Evolutionary conservation across 192 early-diverging fungal genomes (phyloP).

Genomic region (Gorgonomyces haynaldii): DNA sequence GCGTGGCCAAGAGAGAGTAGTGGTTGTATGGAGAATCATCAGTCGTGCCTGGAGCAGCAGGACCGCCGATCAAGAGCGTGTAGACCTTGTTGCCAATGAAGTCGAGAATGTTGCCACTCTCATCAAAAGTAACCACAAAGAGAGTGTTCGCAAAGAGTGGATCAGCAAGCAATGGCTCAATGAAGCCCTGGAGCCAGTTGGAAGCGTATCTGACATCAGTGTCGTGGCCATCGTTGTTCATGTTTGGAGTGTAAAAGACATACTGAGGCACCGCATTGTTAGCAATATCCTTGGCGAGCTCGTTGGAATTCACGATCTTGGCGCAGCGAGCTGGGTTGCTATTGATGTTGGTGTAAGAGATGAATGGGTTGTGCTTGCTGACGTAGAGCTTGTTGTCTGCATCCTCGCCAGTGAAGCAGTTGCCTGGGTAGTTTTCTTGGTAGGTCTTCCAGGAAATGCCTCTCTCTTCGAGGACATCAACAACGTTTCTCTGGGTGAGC

Average conservation of each 20-base stretch:
- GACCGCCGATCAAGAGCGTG: not conserved
- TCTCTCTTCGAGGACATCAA: constrained; percentile 44
- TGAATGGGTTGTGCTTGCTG: constrained; percentile 31
- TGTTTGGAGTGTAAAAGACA: constrained; percentile 44
- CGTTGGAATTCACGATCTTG: constrained; percentile 40
- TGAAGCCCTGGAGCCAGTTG: constrained; percentile 39
- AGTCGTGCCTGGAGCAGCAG: not conserved
- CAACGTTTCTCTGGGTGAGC: constrained; percentile 12
- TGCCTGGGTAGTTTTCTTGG: constrained; percentile 49
- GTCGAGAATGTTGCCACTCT: constrained; percentile 6
- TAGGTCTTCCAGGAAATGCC: constrained; percentile 54
- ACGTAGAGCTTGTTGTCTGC: too few relatives aligned
- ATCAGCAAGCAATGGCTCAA: constrained; percentile 28
- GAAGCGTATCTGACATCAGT: constrained; percentile 36
- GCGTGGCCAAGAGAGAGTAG: constrained; percentile 47
- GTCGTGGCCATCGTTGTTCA: constrained; percentile 34
- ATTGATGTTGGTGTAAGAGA: constrained; percentile 21
- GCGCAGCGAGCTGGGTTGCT: constrained; percentile 33
- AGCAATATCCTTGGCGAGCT: constrained; percentile 37
- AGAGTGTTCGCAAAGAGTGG: constrained; percentile 4
- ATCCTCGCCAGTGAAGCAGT: constrained; percentile 31
- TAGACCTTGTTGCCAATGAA: constrained; percentile 1
- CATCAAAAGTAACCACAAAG: constrained; percentile 20
- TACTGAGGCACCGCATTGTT: constrained; percentile 29
- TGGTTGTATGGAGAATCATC: constrained; percentile 53